Conservation (phyloP, 1,139 yeast genomes). For the Suhomyces maxii region DNA sequence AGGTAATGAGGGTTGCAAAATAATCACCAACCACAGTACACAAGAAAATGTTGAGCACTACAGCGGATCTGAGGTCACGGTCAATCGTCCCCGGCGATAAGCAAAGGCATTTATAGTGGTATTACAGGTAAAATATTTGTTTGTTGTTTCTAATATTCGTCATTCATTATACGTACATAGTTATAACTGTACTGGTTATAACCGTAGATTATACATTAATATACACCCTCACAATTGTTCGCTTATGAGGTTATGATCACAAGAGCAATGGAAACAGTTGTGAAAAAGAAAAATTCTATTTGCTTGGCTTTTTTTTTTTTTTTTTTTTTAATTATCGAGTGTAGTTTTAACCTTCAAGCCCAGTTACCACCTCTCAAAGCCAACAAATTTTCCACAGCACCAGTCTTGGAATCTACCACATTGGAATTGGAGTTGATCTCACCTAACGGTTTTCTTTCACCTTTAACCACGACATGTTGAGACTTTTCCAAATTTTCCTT, state of each 20-base stretch:
- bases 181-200: neutral
- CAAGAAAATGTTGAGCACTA: too few relatives aligned
- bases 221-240: neutral
- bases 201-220: neutral
- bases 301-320: too few relatives aligned
- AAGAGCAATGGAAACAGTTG: neutral
- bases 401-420: slow-evolving; percentile 17
- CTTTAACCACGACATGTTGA: neutral
- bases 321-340: too few relatives aligned
- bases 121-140: too few relatives aligned
- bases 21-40: neutral
- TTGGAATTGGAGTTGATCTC: slow-evolving; percentile 11
- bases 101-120: neutral
- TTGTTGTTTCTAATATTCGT: neutral
- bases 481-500: slow-evolving; percentile 9
- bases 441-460: slow-evolving; percentile 18
- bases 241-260: neutral
- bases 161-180: slow-evolving; percentile 5
- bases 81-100: too few relatives aligned
- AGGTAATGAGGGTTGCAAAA: slow-evolving; percentile 3
- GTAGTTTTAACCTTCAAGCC: slow-evolving; percentile 17
- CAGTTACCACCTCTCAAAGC: slow-evolving; percentile 44
- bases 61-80: too few relatives aligned
- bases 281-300: neutral
- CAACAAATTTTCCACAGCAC: slow-evolving; percentile 42